Conservation (phyloP, 805 yeast genomes). For the Gaillardinia entomophila region DNA sequence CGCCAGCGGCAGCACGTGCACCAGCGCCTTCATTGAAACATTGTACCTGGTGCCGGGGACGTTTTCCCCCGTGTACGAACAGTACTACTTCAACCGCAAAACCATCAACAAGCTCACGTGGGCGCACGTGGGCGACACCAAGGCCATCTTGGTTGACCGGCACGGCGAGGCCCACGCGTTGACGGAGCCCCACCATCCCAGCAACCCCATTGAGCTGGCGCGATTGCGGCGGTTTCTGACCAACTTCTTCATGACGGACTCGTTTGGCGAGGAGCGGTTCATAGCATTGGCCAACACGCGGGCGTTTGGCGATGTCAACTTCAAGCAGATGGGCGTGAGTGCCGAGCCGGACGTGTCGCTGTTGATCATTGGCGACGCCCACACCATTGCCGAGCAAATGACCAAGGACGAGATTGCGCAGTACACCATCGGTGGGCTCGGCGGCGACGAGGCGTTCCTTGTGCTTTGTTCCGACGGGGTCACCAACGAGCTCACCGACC, state of each 20-base stretch:
- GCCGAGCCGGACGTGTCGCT: conserved; percentile 89
- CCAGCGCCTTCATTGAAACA: conserved; percentile 57
- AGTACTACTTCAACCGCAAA: conserved; percentile 57
- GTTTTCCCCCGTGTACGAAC: conserved; percentile 23
- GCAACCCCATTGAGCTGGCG: conserved; percentile 69
- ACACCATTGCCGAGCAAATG: conserved; percentile 30
- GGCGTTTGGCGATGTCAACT: conserved; percentile 83
- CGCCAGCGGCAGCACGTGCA: conserved; percentile 67
- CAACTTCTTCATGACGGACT: conserved; percentile 70
- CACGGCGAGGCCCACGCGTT: conserved; percentile 74
- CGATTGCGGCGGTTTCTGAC: conserved; percentile 60
- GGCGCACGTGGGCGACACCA: conserved; percentile 92
- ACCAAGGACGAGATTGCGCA: conserved; percentile 27
- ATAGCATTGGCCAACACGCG: conserved; percentile 85
- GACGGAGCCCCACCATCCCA: conserved; percentile 82
- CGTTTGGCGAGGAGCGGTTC: conserved; percentile 89
- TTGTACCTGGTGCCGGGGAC: conserved; percentile 20
- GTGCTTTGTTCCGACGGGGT: conserved; percentile 85
- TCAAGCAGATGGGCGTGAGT: conserved; percentile 76
- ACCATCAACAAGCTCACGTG: conserved; percentile 64
- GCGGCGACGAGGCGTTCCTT: conserved; percentile 86
- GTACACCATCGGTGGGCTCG: conserved; percentile 42
- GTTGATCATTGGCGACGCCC: conserved; percentile 55
- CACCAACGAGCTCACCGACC: conserved; percentile 74
- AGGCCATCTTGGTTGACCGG: conserved; percentile 78